A percentile compares a stretch with the other conserved stretches of the same genome.
Conservation (phyloP, 202 grass and related monocot genomes). For the Digitaria exilis region DNA sequence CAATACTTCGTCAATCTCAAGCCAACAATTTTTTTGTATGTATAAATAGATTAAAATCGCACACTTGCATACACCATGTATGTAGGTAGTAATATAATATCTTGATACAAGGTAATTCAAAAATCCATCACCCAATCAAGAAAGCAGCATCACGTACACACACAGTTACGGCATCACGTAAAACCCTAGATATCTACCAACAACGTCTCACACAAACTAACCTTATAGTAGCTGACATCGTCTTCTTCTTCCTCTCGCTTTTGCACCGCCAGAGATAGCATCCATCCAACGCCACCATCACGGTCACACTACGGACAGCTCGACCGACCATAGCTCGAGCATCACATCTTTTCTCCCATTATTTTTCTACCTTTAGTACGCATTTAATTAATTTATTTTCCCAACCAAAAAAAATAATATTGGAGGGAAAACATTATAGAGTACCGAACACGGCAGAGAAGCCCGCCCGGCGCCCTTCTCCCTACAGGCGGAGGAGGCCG, state of each 20-base stretch:
- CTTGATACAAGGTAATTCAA: slow-evolving; percentile 70
- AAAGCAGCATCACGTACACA: slow-evolving; percentile 18
- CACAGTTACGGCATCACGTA: slow-evolving; percentile 31
- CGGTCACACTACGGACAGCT: slow-evolving; percentile 48
- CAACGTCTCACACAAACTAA: slow-evolving; percentile 23
- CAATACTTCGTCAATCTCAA: neutral
- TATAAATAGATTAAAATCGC: neutral
- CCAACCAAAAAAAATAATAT: slow-evolving; percentile 50
- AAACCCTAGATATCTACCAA: slow-evolving; percentile 51
- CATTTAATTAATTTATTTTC: slow-evolving; percentile 47
- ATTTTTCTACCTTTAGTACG: slow-evolving; percentile 38
- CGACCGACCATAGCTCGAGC: slow-evolving; percentile 62
- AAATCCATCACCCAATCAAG: slow-evolving; percentile 65
- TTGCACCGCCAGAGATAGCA: slow-evolving; percentile 27
- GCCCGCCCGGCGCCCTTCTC: no score
- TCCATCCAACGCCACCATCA: slow-evolving; percentile 48
- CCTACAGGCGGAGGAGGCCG: slow-evolving; percentile 57
- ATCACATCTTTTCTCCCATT: slow-evolving; percentile 47
- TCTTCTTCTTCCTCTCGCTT: slow-evolving; percentile 24
- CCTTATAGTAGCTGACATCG: slow-evolving; percentile 38
- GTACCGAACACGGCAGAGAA: neutral
- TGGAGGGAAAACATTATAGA: slow-evolving; percentile 45
- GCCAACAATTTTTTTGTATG: neutral
- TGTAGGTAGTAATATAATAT: neutral
- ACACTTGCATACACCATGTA: slow-evolving; percentile 23